A percentile compares a stretch with the other conserved stretches of the same genome.
These are phyloP conservation scores for Leccinum solheimii DNA, from an alignment of 1,284 basidiomycete genomes.

Conservation along the genomic window DNA sequence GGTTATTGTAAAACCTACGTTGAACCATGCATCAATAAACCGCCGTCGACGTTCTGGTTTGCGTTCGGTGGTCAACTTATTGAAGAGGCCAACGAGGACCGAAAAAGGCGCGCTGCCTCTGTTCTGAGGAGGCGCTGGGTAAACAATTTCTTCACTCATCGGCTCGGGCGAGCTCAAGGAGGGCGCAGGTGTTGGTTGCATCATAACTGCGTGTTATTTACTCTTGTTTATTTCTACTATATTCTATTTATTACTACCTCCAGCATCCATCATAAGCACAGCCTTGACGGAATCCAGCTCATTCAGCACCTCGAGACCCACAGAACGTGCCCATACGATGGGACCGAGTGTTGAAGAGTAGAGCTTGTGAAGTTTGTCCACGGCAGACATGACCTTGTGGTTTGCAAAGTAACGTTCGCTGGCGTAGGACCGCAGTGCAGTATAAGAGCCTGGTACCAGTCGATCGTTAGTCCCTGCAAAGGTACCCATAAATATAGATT, in stretches of 20 bases:
- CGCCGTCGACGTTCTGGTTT: slow-evolving; percentile 69
- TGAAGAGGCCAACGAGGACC: slow-evolving; percentile 65
- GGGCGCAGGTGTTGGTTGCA: slow-evolving; percentile 63
- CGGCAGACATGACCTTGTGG: slow-evolving; percentile 78
- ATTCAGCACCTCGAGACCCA: slow-evolving; percentile 89
- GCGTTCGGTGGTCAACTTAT: slow-evolving; percentile 64
- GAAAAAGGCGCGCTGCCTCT: slow-evolving; percentile 66
- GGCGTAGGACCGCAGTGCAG: slow-evolving; percentile 74
- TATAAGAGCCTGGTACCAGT: slow-evolving; percentile 53
- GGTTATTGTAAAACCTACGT: slow-evolving; percentile 47
- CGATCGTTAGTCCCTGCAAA: not conserved
- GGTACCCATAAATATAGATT: not conserved
- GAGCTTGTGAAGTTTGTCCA: slow-evolving; percentile 88
- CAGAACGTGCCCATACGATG: slow-evolving; percentile 82
- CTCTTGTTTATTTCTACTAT: slow-evolving; percentile 9
- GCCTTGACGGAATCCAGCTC: slow-evolving; percentile 83
- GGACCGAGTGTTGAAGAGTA: slow-evolving; percentile 68
- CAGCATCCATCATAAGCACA: slow-evolving; percentile 81
- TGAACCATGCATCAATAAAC: slow-evolving; percentile 69
- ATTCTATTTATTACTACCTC: slow-evolving; percentile 39
- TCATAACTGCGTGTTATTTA: slow-evolving; percentile 31
- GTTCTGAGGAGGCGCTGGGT: slow-evolving; percentile 61
- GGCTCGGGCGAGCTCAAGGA: slow-evolving; percentile 34
- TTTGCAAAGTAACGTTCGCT: slow-evolving; percentile 83
- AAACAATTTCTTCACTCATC: slow-evolving; percentile 32